Evolutionary conservation across 306 rosid genomes (phyloP).

Genomic region (Trifolium repens): DNA sequence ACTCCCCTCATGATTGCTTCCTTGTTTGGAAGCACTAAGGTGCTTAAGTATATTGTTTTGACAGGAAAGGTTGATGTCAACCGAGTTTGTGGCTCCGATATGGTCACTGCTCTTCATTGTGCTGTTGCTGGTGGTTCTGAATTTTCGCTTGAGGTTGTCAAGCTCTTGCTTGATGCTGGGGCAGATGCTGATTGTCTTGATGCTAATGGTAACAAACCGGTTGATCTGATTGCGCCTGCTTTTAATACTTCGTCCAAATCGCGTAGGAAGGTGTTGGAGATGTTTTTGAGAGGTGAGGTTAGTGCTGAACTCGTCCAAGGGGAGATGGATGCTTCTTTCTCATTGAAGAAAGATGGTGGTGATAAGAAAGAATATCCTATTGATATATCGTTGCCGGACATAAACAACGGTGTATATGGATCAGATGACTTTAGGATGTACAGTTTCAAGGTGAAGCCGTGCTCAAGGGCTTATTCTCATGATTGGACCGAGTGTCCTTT

Average conservation of each 20-base stretch:
- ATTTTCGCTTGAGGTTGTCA: conserved; percentile 67
- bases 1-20: conserved; percentile 97
- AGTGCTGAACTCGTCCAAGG: conserved; percentile 40
- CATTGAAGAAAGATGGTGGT: conserved; percentile 52
- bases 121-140: conserved; percentile 82
- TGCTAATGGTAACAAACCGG: conserved; percentile 67
- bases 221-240: conserved; percentile 66
- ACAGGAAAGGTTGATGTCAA: conserved; percentile 75
- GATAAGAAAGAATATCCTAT: conserved; percentile 95
- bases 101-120: conserved; percentile 92
- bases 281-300: conserved; percentile 68
- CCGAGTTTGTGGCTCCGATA: conserved; percentile 72
- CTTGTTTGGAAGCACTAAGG: conserved; percentile 75
- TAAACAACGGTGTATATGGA: conserved; percentile 89
- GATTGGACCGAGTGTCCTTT: conserved; percentile 99
- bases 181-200: conserved; percentile 65
- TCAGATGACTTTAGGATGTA: conserved; percentile 93
- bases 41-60: conserved; percentile 67
- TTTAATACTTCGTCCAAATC: conserved; percentile 52
- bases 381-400: conserved; percentile 88
- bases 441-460: conserved; percentile 97
- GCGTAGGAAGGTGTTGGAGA: conserved; percentile 72
- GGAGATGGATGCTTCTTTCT: conserved; percentile 47
- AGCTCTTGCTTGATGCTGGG: conserved; percentile 79
- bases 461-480: conserved; percentile 98